phyloP scores from a whole-genome alignment of 306 rosid genomes.

The Datisca glomerata region DNA sequence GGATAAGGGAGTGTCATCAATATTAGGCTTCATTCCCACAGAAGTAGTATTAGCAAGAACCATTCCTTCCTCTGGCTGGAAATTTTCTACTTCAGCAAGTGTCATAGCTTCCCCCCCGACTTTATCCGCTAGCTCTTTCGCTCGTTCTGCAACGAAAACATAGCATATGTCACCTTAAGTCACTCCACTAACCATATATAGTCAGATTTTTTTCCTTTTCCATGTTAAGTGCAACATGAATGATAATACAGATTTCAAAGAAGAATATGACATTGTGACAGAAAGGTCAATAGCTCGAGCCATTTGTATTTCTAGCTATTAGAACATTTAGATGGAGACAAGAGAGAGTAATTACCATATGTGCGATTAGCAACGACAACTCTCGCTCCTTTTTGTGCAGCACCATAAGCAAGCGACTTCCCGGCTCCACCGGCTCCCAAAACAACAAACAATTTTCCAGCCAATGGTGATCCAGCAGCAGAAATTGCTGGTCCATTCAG shows the following conservation, averaged over 20 bases:
- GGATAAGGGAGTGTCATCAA: constrained; percentile 15
- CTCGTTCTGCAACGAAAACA: constrained; percentile 23
- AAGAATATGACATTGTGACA: background rate
- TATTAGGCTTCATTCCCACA: constrained; percentile 23
- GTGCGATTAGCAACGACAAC: constrained; percentile 31
- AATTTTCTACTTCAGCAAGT: constrained; percentile 22
- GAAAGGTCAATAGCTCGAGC: background rate
- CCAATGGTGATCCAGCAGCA: constrained; percentile 14
- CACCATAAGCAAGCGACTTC: constrained; percentile 13
- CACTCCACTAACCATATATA: background rate
- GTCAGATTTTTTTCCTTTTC: too few species aligned
- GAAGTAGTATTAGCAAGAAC: constrained; percentile 24
- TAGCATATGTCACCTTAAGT: too few species aligned
- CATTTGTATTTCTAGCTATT: background rate
- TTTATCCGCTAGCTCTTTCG: constrained; percentile 28
- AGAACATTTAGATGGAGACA: too few species aligned
- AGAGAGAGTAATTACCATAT: background rate
- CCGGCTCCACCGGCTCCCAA: constrained; percentile 28
- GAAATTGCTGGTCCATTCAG: constrained; percentile 11
- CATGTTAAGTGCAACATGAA: too few species aligned
- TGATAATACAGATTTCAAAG: too few species aligned
- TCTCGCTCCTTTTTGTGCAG: constrained; percentile 37
- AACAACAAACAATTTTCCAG: constrained; percentile 20
- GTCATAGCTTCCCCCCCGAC: constrained; percentile 33
- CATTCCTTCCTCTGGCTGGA: constrained; percentile 19